Base-by-base conservation (phyloP, 2,329 filamentous ascomycete species). In the Cadophora sp. region DNA sequence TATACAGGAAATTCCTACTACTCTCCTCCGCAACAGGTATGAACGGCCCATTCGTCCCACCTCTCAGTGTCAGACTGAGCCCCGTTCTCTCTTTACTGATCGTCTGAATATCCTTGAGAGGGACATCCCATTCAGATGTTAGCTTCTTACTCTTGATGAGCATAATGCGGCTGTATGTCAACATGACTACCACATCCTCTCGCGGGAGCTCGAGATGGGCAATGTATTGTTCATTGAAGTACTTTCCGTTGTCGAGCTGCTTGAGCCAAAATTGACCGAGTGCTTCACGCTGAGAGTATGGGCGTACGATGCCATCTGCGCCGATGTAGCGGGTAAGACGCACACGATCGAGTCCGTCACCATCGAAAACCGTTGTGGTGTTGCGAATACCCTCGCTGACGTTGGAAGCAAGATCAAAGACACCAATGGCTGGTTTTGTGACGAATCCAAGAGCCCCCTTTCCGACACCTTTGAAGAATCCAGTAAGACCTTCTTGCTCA, bases 181-280 rank as follows among this genome's bases (percentile, higher is more conserved):
- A 86, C 88, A 98, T 93, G 59, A 94, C 91, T 66, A 95, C 89
- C 84, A 94, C 92, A 78, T 97, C 94, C 79, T 96, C 93, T 69
- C 90, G 89, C 12, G 93, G 92, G 29, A 99, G 87, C 80, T 99
- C 95, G 4, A 99, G 85, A 78, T 99, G 97, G 4, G 94, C 97
- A 79, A 99, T 96, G 82, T 99, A 99, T 78, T 93, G 88, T 80
- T 99, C 96, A 81, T 97, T 91, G 86, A 99, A 99, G 84, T 95
- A 98, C 79, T 94, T 96, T 70, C 96, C 96, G 72, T 97, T 96
- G 81, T 99, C 96, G 12, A 97, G 89, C 68, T 97, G 97, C 85
- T 99, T 99, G 72, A 99, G 89, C 97, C 96, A 99, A 83, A 93
- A 97, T 79, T 99, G 96, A 0, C 96, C 96, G 3, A 99, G 89